Evolutionary conservation across 2,329 filamentous ascomycete genomes (phyloP).

Genomic region (Ophiostoma tasmaniense): DNA sequence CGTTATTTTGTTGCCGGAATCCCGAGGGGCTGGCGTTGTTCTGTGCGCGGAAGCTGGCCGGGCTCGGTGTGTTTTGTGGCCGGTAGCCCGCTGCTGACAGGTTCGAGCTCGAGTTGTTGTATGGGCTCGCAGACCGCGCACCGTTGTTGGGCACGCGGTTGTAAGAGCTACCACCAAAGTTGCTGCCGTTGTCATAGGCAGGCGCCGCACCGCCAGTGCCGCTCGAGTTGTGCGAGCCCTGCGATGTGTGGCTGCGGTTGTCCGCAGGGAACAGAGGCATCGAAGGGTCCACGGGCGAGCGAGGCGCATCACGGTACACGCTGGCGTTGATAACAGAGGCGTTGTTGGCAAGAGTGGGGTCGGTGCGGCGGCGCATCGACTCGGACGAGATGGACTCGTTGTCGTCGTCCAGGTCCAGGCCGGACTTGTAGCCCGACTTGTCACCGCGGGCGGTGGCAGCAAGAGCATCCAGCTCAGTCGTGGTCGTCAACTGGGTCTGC

Average conservation of each 20-base stretch:
- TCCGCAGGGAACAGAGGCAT: constrained; percentile 43
- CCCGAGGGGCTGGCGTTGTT: constrained; percentile 27
- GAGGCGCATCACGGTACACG: constrained; percentile 28
- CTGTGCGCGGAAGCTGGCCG: constrained; percentile 23
- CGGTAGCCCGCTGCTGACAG: constrained; percentile 20
- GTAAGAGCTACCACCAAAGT: constrained; percentile 1
- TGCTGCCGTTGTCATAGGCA: constrained; percentile 14
- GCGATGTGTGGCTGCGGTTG: constrained; percentile 26
- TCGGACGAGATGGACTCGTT: constrained; percentile 57
- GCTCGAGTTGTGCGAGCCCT: constrained; percentile 13
- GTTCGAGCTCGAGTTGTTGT: constrained; percentile 22
- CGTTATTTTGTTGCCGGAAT: constrained; percentile 19
- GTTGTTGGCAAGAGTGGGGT: constrained; percentile 18
- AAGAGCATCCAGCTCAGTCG: constrained; percentile 73
- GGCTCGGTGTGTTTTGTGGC: constrained; percentile 26
- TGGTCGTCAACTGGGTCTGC: constrained; percentile 59
- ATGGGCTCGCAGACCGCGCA: constrained; percentile 25
- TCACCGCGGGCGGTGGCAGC: constrained; percentile 75
- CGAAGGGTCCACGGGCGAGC: constrained; percentile 42
- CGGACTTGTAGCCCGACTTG: constrained; percentile 51
- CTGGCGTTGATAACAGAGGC: constrained; percentile 21
- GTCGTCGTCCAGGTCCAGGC: constrained; percentile 63
- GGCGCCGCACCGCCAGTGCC: constrained; percentile 8
- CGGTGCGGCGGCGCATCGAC: constrained; percentile 40
- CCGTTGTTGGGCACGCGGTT: constrained; percentile 18